Evolutionary conservation across 106 monocot genomes (phyloP), one percentile per base, ranked within the genome.

Genomic region (Platanthera zijinensis): DNA sequence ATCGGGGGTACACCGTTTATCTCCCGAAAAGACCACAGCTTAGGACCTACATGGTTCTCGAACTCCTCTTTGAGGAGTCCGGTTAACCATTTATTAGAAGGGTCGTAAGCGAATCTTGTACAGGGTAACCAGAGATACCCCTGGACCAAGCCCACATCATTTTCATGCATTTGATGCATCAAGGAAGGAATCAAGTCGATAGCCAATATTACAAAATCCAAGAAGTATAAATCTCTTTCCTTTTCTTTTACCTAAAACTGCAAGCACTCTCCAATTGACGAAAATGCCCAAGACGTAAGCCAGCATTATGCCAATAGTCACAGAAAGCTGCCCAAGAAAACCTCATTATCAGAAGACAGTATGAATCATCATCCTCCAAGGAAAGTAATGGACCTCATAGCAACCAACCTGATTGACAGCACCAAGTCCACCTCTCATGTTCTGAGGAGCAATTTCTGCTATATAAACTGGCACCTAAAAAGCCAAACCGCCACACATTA

Each of bases 391-490:
- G 10, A 8, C 7, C 12, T 14, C n/a, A 6, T 52, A 72, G 12
- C 30, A 71, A 75, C 75, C 3, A 64, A 96, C 92, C 89, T 92
- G 95, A 81, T 93, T 96, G 67, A 96, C 96, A 46, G 96, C 76
- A 21, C 93, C 96, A 69, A 96, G 96, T 25, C 83, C 82, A 30
- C 96, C 96, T 83, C 96, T 93, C 89, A 91, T 82, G 84, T 96
- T 96, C 75, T 93, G 96, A 50, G 96, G 96, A 81, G 93, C 64
- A 52, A 96, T 96, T 84, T 96, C 96, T 28, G 96, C 96, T 80
- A 96, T 96, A 66, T 96, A 96, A 30, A 93, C 93, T 30, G 93
- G 96, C 14, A 96, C 96, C 96, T 96, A 48, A 59, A 45, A 39
- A 39, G 75, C 1, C 53, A 81, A 52, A 11, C 5, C 30, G 79